Percentiles rank a stretch among this genome's conserved stretches.
phyloP scores from a whole-genome alignment of 176 grass and related monocot species.

The Areca catechu region DNA sequence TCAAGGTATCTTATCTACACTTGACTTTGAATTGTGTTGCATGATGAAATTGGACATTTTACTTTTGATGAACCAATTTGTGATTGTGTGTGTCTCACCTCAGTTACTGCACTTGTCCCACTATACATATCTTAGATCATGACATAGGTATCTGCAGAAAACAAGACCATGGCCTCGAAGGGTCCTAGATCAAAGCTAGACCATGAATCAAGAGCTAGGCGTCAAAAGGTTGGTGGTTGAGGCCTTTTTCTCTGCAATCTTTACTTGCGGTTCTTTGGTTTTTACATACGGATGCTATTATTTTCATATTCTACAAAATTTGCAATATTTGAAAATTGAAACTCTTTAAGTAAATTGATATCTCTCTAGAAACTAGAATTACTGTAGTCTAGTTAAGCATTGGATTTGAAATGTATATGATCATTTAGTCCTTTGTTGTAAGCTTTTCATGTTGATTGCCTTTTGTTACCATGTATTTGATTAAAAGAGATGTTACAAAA shows the following conservation, averaged over 20 bases:
- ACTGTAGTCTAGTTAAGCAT: too few species aligned
- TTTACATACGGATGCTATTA: neutral
- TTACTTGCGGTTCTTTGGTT: too few species aligned
- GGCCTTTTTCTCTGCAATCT: neutral
- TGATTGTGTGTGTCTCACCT: neutral
- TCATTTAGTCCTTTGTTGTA: too few species aligned
- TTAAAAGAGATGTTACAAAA: too few species aligned
- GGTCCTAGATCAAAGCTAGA: slow-evolving; percentile 84
- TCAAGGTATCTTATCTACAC: too few species aligned
- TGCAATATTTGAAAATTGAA: too few species aligned
- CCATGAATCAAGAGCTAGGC: slow-evolving; percentile 86
- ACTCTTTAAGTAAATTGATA: too few species aligned
- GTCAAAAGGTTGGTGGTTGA: slow-evolving; percentile 59
- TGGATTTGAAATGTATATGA: too few species aligned
- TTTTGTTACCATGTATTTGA: too few species aligned
- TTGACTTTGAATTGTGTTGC: neutral
- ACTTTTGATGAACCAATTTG: neutral
- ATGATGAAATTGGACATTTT: neutral
- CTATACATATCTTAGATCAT: slow-evolving; percentile 10
- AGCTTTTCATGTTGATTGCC: too few species aligned
- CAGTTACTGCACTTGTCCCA: neutral
- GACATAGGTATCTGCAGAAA: slow-evolving; percentile 18
- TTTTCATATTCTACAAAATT: slow-evolving; percentile 7
- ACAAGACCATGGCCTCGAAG: slow-evolving; percentile 81
- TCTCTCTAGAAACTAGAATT: too few species aligned